Conservation (phyloP, 305 asterid genomes). For the Ilex paraguariensis region DNA sequence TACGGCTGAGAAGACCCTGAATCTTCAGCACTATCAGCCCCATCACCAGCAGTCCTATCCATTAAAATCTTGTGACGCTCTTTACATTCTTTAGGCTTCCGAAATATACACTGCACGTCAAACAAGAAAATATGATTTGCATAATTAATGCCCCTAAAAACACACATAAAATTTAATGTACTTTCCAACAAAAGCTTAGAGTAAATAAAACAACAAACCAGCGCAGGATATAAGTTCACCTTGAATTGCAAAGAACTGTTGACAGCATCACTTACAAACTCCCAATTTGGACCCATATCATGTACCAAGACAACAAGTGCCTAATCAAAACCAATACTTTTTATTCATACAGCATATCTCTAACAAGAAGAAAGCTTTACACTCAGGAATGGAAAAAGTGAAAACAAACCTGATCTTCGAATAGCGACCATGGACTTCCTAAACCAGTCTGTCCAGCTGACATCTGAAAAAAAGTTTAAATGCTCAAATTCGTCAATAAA, state of each 20-base stretch:
- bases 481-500: slow-evolving; percentile 17
- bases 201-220: slow-evolving; percentile 5
- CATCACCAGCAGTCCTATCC: slow-evolving; percentile 73
- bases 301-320: slow-evolving; percentile 84
- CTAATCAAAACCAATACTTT: slow-evolving; percentile 21
- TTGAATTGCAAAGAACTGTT: slow-evolving; percentile 68
- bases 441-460: slow-evolving; percentile 48
- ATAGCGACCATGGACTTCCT: slow-evolving; percentile 70
- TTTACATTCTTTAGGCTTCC: slow-evolving; percentile 80
- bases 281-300: slow-evolving; percentile 90
- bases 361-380: slow-evolving; percentile 12
- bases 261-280: slow-evolving; percentile 80
- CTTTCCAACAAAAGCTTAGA: too few relatives aligned
- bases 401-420: slow-evolving; percentile 74
- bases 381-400: slow-evolving; percentile 15
- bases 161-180: too few relatives aligned
- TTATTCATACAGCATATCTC: slow-evolving; percentile 11
- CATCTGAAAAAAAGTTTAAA: slow-evolving; percentile 38
- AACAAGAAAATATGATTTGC: slow-evolving; percentile 16
- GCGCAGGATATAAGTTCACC: slow-evolving; percentile 30
- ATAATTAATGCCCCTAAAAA: slow-evolving; percentile 4
- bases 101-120: slow-evolving; percentile 57
- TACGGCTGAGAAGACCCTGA: slow-evolving; percentile 81
- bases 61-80: slow-evolving; percentile 66
- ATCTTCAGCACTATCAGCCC: slow-evolving; percentile 82